Evolutionary conservation across 306 rosid genomes (phyloP).

Genomic region (Sophora flavescens): DNA sequence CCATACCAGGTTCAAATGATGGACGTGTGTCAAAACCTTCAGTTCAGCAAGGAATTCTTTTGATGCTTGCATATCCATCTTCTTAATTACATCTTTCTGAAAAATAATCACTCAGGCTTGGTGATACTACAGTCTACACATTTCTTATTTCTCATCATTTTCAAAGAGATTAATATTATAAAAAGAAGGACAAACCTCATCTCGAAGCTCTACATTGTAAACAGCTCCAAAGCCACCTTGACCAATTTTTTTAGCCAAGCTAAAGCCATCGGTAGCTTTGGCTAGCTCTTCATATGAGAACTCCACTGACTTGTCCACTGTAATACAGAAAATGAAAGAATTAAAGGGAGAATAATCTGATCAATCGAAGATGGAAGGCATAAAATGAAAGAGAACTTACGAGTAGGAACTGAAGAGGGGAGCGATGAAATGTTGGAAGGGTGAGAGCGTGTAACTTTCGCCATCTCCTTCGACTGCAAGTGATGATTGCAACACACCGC

Average conservation of each 20-base stretch:
- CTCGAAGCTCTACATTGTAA: slow-evolving; percentile 71
- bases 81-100: slow-evolving; percentile 80
- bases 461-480: too few species aligned
- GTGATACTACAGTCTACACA: background rate
- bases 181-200: slow-evolving; percentile 63
- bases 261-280: slow-evolving; percentile 67
- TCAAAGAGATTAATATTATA: background rate
- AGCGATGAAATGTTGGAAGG: too few species aligned
- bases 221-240: slow-evolving; percentile 85
- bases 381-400: too few species aligned
- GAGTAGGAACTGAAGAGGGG: too few species aligned
- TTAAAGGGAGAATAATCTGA: too few species aligned
- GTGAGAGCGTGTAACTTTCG: too few species aligned
- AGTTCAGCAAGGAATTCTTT: slow-evolving; percentile 78
- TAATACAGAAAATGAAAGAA: slow-evolving; percentile 40
- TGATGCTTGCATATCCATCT: slow-evolving; percentile 88
- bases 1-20: slow-evolving; percentile 84
- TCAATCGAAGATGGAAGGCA: too few species aligned
- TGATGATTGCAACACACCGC: too few species aligned
- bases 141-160: slow-evolving; percentile 23
- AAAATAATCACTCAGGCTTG: background rate
- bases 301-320: slow-evolving; percentile 80
- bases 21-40: slow-evolving; percentile 76
- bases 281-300: slow-evolving; percentile 80
- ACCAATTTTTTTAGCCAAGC: slow-evolving; percentile 63